phyloP scores from a whole-genome alignment of 129 eudicot genomes.

The Scalesia atractyloides region DNA sequence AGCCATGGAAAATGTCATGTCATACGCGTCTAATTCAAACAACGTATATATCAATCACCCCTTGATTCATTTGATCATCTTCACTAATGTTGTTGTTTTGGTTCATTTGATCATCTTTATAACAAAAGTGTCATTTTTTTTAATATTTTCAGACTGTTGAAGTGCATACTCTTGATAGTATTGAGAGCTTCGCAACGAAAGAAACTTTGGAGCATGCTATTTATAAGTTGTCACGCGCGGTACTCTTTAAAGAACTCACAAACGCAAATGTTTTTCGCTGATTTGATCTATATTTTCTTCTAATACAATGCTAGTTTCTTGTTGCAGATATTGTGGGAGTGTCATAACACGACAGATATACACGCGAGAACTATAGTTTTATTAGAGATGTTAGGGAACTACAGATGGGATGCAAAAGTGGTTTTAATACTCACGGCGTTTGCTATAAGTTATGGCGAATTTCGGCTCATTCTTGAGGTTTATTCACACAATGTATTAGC shows the following conservation, averaged over 20 bases:
- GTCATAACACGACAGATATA: conserved; percentile 33
- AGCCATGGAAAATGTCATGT: conserved; percentile 56
- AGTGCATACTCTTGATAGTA: conserved; percentile 32
- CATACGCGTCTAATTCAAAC: conserved; percentile 34
- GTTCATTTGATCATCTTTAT: not conserved
- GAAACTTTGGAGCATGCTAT: conserved; percentile 48
- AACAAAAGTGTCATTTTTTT: conserved; percentile 5
- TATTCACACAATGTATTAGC: conserved; percentile 57
- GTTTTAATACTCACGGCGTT: conserved; percentile 64
- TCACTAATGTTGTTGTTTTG: not conserved
- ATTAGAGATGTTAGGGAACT: conserved; percentile 55
- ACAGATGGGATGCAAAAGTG: conserved; percentile 81
- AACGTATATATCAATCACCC: not conserved
- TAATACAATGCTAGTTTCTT: conserved; percentile 13
- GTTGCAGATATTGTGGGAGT: conserved; percentile 51
- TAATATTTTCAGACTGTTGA: conserved; percentile 46
- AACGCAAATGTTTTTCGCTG: not conserved
- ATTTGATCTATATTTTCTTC: not conserved
- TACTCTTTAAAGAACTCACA: conserved; percentile 25
- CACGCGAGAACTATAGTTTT: conserved; percentile 47
- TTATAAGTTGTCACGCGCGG: conserved; percentile 60
- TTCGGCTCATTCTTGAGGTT: conserved; percentile 65
- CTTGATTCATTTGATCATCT: conserved; percentile 14
- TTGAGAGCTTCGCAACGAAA: conserved; percentile 34
- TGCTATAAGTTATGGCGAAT: conserved; percentile 63